phyloP scores from a whole-genome alignment of 345 rosid species.

The Ceriops zippeliana region DNA sequence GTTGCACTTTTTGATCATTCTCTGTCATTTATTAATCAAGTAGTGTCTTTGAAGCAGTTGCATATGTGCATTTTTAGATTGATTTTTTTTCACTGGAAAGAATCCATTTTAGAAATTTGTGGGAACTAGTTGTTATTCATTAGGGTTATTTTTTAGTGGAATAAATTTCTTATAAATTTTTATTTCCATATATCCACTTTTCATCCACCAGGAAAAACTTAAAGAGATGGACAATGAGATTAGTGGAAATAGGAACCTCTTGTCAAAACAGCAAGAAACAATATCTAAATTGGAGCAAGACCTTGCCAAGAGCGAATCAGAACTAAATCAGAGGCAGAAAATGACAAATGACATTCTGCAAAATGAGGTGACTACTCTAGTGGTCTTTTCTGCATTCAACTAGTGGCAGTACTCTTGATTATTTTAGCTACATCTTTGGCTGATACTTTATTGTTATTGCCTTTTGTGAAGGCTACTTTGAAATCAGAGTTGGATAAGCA shows the following conservation, averaged over 20 bases:
- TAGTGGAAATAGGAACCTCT: conserved; percentile 44
- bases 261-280: conserved; percentile 53
- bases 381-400: too few relatives aligned
- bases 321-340: conserved; percentile 60
- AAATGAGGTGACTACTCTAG: conserved; percentile 48
- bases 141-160: neutral
- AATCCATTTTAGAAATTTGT: too few relatives aligned
- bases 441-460: neutral
- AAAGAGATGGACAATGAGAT: conserved; percentile 60
- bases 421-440: neutral
- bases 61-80: neutral
- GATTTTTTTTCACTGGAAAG: too few relatives aligned
- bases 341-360: conserved; percentile 54
- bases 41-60: neutral
- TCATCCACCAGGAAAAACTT: conserved; percentile 50
- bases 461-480: conserved; percentile 38
- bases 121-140: too few relatives aligned
- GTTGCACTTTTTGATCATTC: neutral
- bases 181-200: neutral
- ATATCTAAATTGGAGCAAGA: conserved; percentile 64
- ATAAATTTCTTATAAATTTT: conserved; percentile 8
- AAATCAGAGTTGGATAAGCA: conserved; percentile 58
- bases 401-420: neutral
- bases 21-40: neutral
- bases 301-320: conserved; percentile 55